These are phyloP conservation scores for Yarrowia divulgata DNA, from an alignment of 805 yeast species.

Conservation along the genomic window DNA sequence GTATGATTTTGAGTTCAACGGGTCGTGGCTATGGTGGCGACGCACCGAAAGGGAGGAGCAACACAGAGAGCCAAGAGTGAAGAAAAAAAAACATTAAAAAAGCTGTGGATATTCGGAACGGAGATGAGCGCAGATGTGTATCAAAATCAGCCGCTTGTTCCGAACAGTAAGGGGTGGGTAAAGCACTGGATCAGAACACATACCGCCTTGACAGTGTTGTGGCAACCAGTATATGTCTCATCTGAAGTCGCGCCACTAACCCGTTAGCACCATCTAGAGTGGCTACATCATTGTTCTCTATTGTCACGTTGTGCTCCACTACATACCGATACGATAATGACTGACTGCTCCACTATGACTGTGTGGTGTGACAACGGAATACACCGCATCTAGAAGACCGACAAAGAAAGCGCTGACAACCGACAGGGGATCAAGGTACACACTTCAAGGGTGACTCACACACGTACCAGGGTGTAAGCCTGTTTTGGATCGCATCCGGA, in stretches of 20 bases:
- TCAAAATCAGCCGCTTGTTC: too few species aligned
- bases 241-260: too few species aligned
- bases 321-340: too few species aligned
- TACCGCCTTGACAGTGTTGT: too few species aligned
- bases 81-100: not conserved
- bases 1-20: conserved; percentile 9
- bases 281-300: not conserved
- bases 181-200: too few species aligned
- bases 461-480: too few species aligned
- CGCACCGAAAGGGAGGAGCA: conserved; percentile 1
- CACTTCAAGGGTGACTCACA: conserved; percentile 3
- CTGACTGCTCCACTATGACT: not conserved
- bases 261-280: not conserved
- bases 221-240: too few species aligned
- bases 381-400: conserved; percentile 19
- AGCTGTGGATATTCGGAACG: not conserved
- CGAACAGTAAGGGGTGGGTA: too few species aligned
- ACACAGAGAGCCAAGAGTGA: not conserved
- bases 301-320: too few species aligned
- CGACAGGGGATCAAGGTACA: not conserved
- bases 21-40: conserved; percentile 37
- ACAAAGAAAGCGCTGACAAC: not conserved
- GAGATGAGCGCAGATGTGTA: not conserved
- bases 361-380: not conserved
- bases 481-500: too few species aligned